Base-by-base conservation (phyloP, 2,329 filamentous ascomycete species). In the Beauveria scarabaeidicola region DNA sequence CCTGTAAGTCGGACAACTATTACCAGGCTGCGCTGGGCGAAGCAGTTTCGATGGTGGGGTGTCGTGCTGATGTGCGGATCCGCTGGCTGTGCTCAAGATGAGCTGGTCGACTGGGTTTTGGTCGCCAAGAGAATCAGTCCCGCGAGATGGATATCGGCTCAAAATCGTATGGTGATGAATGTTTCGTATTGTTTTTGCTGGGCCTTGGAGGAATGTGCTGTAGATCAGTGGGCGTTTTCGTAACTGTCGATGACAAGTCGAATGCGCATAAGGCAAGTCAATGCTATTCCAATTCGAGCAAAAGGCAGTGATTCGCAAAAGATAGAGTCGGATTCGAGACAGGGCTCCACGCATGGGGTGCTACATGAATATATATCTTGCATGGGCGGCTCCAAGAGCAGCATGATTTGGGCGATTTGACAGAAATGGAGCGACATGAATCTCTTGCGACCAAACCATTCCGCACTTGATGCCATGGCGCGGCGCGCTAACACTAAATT, bases 391-490 rank as follows among this genome's bases (percentile, higher is more conserved):
- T 52, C 29, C 23, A 43, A 58, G 47, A 40, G 48, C 38, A 52
- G 50, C 23, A 59, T 40, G 36, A 5, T 59, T 59, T 27, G 41
- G 57, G 57, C 57, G 40, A 53, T 51, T 50, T 58, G 38, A 52
- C 47, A 58, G 50, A 53, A 59, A 59, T 48, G 57, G 57, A 59
- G 57, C 38, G 41, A 53, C 57, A 59, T 59, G 57, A 52, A 47
- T 59, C 50, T 59, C 50, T 59, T 46, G 57, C 57, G 29, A 48
- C 48, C 57, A 59, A 53, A 59, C 56, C 48, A 51, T 58, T 51
- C 55, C 55, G 56, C 25, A 52, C 55, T 58, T 58, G 47, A 43
- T 27, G 36, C 47, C 57, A 59, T 47, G 57, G 57, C 50, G 57
- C 57, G 29, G 38, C 21, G 50, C 57, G 50, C 57, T 58, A 58